A percentile compares a stretch with the other conserved stretches of the same genome.
phyloP scores from a whole-genome alignment of 2,329 filamentous ascomycete species.

The Cytospora chrysosperma region DNA sequence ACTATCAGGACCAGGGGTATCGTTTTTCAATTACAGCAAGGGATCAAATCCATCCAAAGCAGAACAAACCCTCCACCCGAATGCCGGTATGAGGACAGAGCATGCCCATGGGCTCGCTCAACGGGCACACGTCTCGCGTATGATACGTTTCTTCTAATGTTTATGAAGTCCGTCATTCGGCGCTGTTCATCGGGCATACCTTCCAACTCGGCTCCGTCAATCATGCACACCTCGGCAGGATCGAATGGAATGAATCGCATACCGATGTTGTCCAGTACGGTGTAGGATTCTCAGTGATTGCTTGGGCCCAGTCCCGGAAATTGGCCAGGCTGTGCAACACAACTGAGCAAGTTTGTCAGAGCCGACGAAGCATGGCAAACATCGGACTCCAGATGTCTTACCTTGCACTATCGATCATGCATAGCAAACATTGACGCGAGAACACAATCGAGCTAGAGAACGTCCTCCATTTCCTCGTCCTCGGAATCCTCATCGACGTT shows the following conservation, averaged over 20 bases:
- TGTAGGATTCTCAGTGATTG: background rate
- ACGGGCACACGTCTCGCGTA: background rate
- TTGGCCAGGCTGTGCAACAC: background rate
- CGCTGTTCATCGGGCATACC: background rate
- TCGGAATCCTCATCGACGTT: slow-evolving; percentile 57
- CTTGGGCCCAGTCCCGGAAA: background rate
- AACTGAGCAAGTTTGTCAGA: background rate
- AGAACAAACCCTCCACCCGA: background rate
- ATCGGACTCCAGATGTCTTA: background rate
- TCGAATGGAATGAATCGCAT: background rate
- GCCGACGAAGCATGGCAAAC: background rate
- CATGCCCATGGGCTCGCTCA: background rate
- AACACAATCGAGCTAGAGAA: slow-evolving; percentile 34
- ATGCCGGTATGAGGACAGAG: background rate
- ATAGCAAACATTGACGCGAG: background rate
- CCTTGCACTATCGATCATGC: background rate
- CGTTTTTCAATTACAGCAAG: background rate
- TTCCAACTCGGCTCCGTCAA: background rate
- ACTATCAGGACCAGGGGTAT: slow-evolving; percentile 14
- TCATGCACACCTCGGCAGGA: background rate
- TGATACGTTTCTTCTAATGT: background rate
- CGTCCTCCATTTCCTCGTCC: slow-evolving; percentile 75
- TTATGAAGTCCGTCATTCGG: background rate
- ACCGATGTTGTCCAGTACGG: background rate
- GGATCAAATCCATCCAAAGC: background rate